A percentile compares a stretch with the other conserved stretches of the same genome.
Conservation (phyloP, 2,329 filamentous ascomycete species). For the Clonostachys rosea region DNA sequence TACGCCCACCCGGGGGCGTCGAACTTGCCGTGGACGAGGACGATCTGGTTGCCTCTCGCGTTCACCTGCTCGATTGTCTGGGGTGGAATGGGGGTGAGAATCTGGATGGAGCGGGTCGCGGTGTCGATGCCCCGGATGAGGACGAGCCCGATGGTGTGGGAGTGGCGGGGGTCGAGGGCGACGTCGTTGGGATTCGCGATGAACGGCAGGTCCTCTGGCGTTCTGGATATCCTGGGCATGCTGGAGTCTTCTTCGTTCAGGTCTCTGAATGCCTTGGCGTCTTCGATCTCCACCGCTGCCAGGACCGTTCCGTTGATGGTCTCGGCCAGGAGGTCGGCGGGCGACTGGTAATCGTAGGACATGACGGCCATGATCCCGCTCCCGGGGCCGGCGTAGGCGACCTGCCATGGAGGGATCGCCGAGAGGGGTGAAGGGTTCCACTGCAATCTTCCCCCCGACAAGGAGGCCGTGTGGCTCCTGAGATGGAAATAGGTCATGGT, state of each 20-base stretch:
- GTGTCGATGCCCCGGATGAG: slow-evolving; percentile 67
- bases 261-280: slow-evolving; percentile 39
- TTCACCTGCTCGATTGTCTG: slow-evolving; percentile 31
- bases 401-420: slow-evolving; percentile 52
- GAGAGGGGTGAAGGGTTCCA: slow-evolving; percentile 56
- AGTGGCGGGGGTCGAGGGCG: slow-evolving; percentile 55
- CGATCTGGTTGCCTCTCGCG: slow-evolving; percentile 40
- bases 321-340: slow-evolving; percentile 53
- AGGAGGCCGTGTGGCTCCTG: neutral
- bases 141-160: slow-evolving; percentile 57
- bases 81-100: slow-evolving; percentile 56
- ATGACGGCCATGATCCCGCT: slow-evolving; percentile 60
- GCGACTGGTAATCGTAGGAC: slow-evolving; percentile 61
- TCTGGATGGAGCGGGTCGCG: slow-evolving; percentile 46
- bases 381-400: slow-evolving; percentile 48
- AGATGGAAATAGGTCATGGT: slow-evolving; percentile 75
- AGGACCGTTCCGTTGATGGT: slow-evolving; percentile 68
- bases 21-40: slow-evolving; percentile 64
- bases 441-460: neutral
- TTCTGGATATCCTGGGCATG: slow-evolving; percentile 10
- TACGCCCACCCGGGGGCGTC: slow-evolving; percentile 68
- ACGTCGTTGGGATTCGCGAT: slow-evolving; percentile 49
- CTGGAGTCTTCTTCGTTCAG: slow-evolving; percentile 5
- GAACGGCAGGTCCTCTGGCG: slow-evolving; percentile 55
- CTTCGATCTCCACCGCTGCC: slow-evolving; percentile 59